Conservation (phyloP, 805 yeast genomes). For the Ogataea philodendri region DNA sequence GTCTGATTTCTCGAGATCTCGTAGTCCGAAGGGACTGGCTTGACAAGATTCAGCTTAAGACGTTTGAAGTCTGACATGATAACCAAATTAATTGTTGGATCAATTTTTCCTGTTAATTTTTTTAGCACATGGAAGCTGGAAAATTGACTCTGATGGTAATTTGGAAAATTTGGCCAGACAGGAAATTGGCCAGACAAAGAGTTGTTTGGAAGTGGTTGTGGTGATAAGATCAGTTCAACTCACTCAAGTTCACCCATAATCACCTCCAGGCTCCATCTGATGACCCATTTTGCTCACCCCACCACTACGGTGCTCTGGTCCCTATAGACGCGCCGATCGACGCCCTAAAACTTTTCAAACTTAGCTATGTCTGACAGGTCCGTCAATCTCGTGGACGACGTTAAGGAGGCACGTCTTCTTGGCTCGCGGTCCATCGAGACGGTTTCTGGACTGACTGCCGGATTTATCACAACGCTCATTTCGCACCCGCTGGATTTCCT, state of each 20-base stretch:
- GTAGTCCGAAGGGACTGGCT: constrained; percentile 88
- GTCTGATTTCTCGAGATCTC: constrained; percentile 85
- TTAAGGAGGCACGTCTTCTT: constrained; percentile 9
- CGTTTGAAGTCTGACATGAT: constrained; percentile 37
- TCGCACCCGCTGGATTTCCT: constrained; percentile 90
- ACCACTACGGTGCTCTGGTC: background rate
- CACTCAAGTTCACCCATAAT: too few relatives aligned
- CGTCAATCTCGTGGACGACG: constrained; percentile 16
- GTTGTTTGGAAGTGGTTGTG: too few relatives aligned
- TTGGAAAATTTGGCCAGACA: background rate
- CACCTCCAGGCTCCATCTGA: too few relatives aligned
- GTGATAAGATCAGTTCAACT: too few relatives aligned
- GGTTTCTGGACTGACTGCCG: constrained; percentile 76
- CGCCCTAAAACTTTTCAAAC: constrained; percentile 6
- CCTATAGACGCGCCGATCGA: constrained; percentile 12
- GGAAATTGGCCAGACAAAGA: background rate
- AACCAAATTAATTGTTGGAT: constrained; percentile 12
- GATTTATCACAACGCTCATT: constrained; percentile 70
- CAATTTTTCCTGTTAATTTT: constrained; percentile 10
- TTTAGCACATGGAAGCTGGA: constrained; percentile 9
- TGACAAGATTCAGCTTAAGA: constrained; percentile 36
- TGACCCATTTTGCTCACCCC: too few relatives aligned
- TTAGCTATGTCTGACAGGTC: constrained; percentile 12
- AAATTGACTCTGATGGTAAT: constrained; percentile 11
- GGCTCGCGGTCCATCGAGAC: constrained; percentile 41